A percentile compares a stretch with the other conserved stretches of the same genome.
Evolutionary conservation across 2,329 filamentous ascomycete genomes (phyloP).

Genomic region (Ascochyta clinopodiicola): DNA sequence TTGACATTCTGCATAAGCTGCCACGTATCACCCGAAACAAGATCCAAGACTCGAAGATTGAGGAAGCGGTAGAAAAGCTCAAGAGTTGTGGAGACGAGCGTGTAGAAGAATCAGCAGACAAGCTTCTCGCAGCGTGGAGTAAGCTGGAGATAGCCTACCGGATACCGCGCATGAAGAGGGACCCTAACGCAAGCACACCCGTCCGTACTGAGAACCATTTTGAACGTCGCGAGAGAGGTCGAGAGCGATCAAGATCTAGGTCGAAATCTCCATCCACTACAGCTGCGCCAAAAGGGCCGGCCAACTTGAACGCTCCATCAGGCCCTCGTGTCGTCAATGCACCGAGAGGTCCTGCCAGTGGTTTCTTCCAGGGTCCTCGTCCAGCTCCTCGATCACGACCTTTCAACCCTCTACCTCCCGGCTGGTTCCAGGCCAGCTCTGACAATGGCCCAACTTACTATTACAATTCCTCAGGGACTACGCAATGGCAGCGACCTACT

Average conservation of each 20-base stretch:
- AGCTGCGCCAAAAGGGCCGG: conserved; percentile 49
- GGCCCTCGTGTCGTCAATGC: conserved; percentile 61
- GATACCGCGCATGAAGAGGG: conserved; percentile 87
- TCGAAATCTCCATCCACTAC: conserved; percentile 54
- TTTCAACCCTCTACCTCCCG: conserved; percentile 71
- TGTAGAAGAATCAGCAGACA: conserved; percentile 73
- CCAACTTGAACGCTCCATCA: conserved; percentile 45
- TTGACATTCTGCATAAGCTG: conserved; percentile 87
- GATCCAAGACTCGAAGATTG: conserved; percentile 94
- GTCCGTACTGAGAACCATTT: conserved; percentile 61
- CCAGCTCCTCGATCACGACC: conserved; percentile 60
- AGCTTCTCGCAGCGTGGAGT: conserved; percentile 83
- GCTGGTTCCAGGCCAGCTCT: conserved; percentile 80
- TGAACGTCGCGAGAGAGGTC: conserved; percentile 61
- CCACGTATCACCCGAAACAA: conserved; percentile 95
- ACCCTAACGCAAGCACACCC: conserved; percentile 63
- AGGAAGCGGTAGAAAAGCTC: conserved; percentile 76
- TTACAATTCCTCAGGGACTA: conserved; percentile 75
- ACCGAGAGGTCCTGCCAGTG: conserved; percentile 58
- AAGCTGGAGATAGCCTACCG: conserved; percentile 90
- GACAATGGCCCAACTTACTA: conserved; percentile 78
- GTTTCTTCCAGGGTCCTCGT: conserved; percentile 59
- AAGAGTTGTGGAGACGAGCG: conserved; percentile 73
- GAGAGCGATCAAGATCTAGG: conserved; percentile 57
- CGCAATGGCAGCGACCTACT: conserved; percentile 82